A percentile compares a stretch with the other conserved stretches of the same genome.
These are phyloP conservation scores for Backusella tuberculispora DNA, from an alignment of 192 early-diverging fungal genomes.

Conservation along the genomic window DNA sequence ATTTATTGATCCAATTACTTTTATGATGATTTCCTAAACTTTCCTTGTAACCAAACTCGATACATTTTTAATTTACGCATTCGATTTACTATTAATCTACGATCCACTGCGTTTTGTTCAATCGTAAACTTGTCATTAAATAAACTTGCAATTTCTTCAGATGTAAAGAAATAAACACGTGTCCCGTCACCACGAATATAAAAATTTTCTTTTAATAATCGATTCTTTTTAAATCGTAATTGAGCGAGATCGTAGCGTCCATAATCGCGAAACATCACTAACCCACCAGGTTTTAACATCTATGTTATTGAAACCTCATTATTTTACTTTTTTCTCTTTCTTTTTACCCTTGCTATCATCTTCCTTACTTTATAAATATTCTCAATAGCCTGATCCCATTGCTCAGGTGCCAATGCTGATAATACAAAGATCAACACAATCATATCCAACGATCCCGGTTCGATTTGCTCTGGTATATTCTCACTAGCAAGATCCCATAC, in stretches of 20 bases:
- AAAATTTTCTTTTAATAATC: conserved; percentile 90
- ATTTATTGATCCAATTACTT: conserved; percentile 32
- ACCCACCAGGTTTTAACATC: conserved; percentile 89
- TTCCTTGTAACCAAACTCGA: conserved; percentile 95
- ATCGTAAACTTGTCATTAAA: conserved; percentile 59
- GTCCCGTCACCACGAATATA: conserved; percentile 98
- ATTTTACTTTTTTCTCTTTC: neutral
- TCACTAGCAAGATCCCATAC: conserved; percentile 92
- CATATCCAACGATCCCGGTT: conserved; percentile 84
- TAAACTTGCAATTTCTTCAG: conserved; percentile 44
- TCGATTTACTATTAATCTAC: conserved; percentile 92
- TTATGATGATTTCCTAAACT: conserved; percentile 67
- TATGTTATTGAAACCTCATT: neutral
- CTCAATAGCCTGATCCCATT: conserved; percentile 77
- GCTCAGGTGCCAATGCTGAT: conserved; percentile 85
- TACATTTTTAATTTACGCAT: conserved; percentile 95
- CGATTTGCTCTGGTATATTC: conserved; percentile 67
- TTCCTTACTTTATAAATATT: conserved; percentile 76
- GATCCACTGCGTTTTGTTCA: conserved; percentile 91
- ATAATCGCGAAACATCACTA: conserved; percentile 92
- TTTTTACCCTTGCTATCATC: neutral
- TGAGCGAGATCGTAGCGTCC: conserved; percentile 96
- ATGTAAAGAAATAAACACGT: conserved; percentile 90
- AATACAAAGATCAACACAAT: conserved; percentile 95
- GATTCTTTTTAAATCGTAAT: conserved; percentile 90